Evolutionary conservation across 306 rosid species (phyloP).

Genomic region (Pueraria montana): DNA sequence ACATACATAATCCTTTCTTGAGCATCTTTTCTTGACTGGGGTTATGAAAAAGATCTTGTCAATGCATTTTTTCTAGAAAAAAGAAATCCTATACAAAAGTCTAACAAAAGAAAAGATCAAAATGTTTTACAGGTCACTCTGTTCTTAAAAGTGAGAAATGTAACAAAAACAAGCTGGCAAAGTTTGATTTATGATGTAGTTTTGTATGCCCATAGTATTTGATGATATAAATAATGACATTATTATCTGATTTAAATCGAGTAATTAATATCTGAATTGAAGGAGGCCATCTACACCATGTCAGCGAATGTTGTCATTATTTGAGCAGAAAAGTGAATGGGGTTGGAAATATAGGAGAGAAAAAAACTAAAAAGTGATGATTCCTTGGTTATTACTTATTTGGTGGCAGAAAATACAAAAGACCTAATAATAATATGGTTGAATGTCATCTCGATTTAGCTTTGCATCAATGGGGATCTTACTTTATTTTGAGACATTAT

Average conservation of each 20-base stretch:
- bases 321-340: slow-evolving; percentile 1
- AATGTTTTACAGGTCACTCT: slow-evolving; percentile 12
- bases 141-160: neutral
- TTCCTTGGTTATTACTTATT: slow-evolving; percentile 24
- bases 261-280: neutral
- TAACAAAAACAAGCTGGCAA: slow-evolving; percentile 13
- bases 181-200: slow-evolving; percentile 11
- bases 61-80: neutral
- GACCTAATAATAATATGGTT: slow-evolving; percentile 19
- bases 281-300: slow-evolving; percentile 34
- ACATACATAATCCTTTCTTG: slow-evolving; percentile 13
- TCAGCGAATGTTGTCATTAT: slow-evolving; percentile 33
- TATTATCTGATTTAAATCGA: too few species aligned
- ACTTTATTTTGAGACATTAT: slow-evolving; percentile 37
- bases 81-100: neutral
- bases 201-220: too few species aligned
- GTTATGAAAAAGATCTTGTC: neutral
- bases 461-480: slow-evolving; percentile 52
- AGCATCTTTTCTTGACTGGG: slow-evolving; percentile 27
- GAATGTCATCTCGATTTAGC: slow-evolving; percentile 27
- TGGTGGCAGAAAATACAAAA: slow-evolving; percentile 5
- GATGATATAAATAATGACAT: too few species aligned
- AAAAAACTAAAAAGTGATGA: slow-evolving; percentile 17
- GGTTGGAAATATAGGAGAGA: neutral
- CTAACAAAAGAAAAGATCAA: neutral